phyloP scores from a whole-genome alignment of 768 basidiomycete species.

The Mycena polygramma region DNA sequence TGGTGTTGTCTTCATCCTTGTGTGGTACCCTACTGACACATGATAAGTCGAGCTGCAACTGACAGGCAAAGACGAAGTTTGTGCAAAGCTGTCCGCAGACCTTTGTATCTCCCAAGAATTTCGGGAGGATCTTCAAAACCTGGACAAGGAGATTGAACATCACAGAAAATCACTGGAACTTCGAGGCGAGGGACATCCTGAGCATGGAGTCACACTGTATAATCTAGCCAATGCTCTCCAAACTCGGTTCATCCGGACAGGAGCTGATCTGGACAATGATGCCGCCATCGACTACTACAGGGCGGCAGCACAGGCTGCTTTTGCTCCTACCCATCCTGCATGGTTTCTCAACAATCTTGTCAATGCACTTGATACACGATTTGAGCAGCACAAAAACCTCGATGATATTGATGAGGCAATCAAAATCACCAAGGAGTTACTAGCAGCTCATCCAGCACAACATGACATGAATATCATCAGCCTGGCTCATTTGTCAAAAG shows the following conservation, averaged over 20 bases:
- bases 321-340: too few species aligned
- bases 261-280: too few species aligned
- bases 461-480: neutral
- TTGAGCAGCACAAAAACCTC: too few species aligned
- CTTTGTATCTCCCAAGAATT: slow-evolving; percentile 9
- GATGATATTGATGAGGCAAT: too few species aligned
- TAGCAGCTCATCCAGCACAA: neutral
- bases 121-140: slow-evolving; percentile 5
- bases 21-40: neutral
- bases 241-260: too few species aligned
- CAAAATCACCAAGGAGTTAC: neutral
- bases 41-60: slow-evolving; percentile 6
- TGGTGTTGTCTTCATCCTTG: slow-evolving; percentile 1
- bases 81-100: slow-evolving; percentile 10
- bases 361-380: too few species aligned
- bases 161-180: slow-evolving; percentile 8
- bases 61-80: slow-evolving; percentile 6
- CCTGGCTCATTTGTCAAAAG: too few species aligned
- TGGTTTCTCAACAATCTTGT: too few species aligned
- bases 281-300: too few species aligned
- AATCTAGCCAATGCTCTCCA: slow-evolving; percentile 10
- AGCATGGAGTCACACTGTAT: slow-evolving; percentile 1
- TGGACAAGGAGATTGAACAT: slow-evolving; percentile 15
- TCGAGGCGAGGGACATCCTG: slow-evolving; percentile 5
- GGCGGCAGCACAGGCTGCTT: too few species aligned